Evolutionary conservation across 495 filamentous ascomycete species (phyloP), one percentile per base, ranked within the genome.

Genomic region (Penicillium ucsense): DNA sequence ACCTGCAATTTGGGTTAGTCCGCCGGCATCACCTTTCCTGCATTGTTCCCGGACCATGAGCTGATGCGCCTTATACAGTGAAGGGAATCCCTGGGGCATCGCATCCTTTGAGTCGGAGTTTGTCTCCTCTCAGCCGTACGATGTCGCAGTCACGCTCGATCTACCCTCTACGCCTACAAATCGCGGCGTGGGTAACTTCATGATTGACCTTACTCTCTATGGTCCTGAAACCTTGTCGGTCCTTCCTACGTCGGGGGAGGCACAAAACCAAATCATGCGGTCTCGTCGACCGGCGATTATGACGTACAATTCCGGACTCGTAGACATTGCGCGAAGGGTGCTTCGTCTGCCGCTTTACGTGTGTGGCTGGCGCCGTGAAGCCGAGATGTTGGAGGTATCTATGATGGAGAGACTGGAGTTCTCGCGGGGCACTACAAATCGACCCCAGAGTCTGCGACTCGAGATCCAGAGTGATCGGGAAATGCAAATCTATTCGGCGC

Each of bases 1-100:
- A 94, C 67, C 61, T 96, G 30, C 88, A 94, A 62, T 95, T 89
- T 64, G 81, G 82, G 82, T 88, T 69, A 31, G 74, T 50, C n/a
- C 31, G 40, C 35, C 8, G 31, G 28, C 39, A 30, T 35, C 31
- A 9, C 28, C 28, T 30, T 31, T 30, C 39, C 39, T 4, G 30
- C 11, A 48, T 20, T 20, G 20, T 20, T 20, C 20, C 20, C 20
- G 20, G 20, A 20, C 20, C 20, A 20, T 20, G 20, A 20, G 20
- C 20, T 20, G 20, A 20, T 20, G 29, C 33, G 36, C 20, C 31
- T 3, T 28, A 8, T n/a, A 41, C 31, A 75, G 70, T 9, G 54
- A 74, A 43, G 60, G 53, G 30, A 41, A 64, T 38, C 74, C 73
- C 0, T 71, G 73, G 67, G 74, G 73, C 31, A 67, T 56, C 9